Evolutionary conservation across 2,329 filamentous ascomycete genomes (phyloP).

Genomic region (Sarocladiaceae sp.): DNA sequence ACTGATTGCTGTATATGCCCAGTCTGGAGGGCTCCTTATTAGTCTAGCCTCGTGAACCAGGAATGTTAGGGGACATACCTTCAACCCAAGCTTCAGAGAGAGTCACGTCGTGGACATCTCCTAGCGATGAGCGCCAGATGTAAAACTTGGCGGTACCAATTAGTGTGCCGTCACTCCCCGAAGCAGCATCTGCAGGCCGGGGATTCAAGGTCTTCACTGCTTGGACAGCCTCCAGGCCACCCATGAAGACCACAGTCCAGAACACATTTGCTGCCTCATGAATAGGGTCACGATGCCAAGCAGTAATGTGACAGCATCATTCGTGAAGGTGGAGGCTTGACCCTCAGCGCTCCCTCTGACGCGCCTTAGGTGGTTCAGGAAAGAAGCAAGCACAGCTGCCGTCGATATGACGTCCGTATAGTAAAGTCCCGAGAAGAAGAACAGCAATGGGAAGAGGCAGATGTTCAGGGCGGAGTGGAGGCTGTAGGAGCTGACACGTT

Average conservation of each 20-base stretch:
- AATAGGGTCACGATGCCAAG: slow-evolving; percentile 64
- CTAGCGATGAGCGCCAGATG: slow-evolving; percentile 39
- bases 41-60: slow-evolving; percentile 11
- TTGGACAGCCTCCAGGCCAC: slow-evolving; percentile 53
- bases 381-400: slow-evolving; percentile 66
- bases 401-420: slow-evolving; percentile 92
- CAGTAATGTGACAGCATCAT: slow-evolving; percentile 37
- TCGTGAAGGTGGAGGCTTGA: neutral
- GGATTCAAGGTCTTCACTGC: slow-evolving; percentile 42
- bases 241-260: slow-evolving; percentile 80
- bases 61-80: slow-evolving; percentile 35
- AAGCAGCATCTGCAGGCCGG: slow-evolving; percentile 20
- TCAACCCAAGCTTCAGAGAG: slow-evolving; percentile 43
- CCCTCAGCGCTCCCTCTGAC: slow-evolving; percentile 16
- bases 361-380: slow-evolving; percentile 51
- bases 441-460: slow-evolving; percentile 79
- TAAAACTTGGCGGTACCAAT: slow-evolving; percentile 33
- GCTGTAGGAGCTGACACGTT: slow-evolving; percentile 23
- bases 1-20: slow-evolving; percentile 56
- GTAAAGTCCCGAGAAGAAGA: slow-evolving; percentile 94
- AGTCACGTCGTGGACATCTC: slow-evolving; percentile 52
- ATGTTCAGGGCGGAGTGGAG: slow-evolving; percentile 72
- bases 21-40: slow-evolving; percentile 35
- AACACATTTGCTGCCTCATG: slow-evolving; percentile 94
- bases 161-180: slow-evolving; percentile 24